A percentile compares a stretch with the other conserved stretches of the same genome.
phyloP scores from a whole-genome alignment of 176 grass and related monocot genomes.

The Tuctoria greenei region DNA sequence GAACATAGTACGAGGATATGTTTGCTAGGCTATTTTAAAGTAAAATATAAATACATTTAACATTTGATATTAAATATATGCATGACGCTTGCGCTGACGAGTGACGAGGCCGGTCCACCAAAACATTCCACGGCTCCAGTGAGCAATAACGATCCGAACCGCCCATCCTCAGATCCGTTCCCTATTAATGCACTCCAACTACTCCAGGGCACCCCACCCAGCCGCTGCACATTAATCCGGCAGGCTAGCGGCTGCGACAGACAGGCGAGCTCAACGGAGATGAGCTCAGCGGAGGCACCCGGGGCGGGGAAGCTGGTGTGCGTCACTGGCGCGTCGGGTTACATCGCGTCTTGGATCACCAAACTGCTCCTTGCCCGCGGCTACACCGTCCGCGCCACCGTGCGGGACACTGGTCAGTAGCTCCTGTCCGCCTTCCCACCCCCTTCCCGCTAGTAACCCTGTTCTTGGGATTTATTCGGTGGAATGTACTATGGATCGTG shows the following conservation, averaged over 20 bases:
- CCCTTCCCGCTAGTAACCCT: too few species aligned
- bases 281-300: background rate
- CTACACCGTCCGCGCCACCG: constrained; percentile 55
- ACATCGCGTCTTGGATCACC: constrained; percentile 57
- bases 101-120: background rate
- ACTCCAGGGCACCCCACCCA: too few species aligned
- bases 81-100: too few species aligned
- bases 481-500: background rate
- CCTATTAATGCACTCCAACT: background rate
- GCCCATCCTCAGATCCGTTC: background rate
- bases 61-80: too few species aligned
- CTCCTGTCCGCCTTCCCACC: background rate
- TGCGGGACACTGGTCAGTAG: constrained; percentile 33
- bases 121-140: too few species aligned
- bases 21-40: too few species aligned
- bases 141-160: background rate
- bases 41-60: too few species aligned
- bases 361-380: constrained; percentile 50
- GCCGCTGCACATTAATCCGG: background rate
- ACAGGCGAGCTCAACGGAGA: background rate
- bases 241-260: too few species aligned
- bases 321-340: constrained; percentile 53
- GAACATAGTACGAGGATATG: too few species aligned
- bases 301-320: constrained; percentile 44
- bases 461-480: background rate